These are phyloP conservation scores for Orbilia quercus DNA, from an alignment of 2,329 filamentous ascomycete genomes.

Conservation along the genomic window DNA sequence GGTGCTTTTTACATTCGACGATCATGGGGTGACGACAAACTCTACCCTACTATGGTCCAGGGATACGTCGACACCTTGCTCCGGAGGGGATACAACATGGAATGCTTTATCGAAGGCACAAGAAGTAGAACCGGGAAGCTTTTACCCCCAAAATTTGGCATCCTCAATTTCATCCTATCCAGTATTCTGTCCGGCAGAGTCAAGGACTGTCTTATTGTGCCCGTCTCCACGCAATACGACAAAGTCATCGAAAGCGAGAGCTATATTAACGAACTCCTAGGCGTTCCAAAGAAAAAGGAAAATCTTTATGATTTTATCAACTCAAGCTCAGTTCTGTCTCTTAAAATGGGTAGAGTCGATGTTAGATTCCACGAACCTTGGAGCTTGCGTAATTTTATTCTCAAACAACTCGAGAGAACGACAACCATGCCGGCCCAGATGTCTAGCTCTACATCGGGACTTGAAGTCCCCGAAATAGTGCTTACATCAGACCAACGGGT, in stretches of 20 bases:
- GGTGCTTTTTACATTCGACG: constrained; percentile 96
- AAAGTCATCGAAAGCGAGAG: constrained; percentile 98
- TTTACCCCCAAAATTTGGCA: constrained; percentile 92
- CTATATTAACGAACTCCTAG: constrained; percentile 92
- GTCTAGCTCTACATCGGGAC: constrained; percentile 59
- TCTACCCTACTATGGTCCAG: constrained; percentile 94
- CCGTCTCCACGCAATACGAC: constrained; percentile 97
- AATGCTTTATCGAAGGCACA: constrained; percentile 97
- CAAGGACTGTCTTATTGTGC: constrained; percentile 90
- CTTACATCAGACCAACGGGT: constrained; percentile 70
- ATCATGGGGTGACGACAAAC: constrained; percentile 88
- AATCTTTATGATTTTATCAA: constrained; percentile 91
- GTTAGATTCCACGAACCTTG: constrained; percentile 96
- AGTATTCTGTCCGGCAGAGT: constrained; percentile 88
- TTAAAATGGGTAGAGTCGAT: constrained; percentile 90
- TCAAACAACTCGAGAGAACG: constrained; percentile 72
- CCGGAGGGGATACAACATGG: constrained; percentile 90
- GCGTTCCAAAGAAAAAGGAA: constrained; percentile 94
- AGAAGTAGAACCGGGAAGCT: constrained; percentile 93
- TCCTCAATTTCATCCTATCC: constrained; percentile 89
- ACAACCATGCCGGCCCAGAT: constrained; percentile 61
- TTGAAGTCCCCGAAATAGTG: constrained; percentile 38
- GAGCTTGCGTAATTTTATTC: constrained; percentile 85
- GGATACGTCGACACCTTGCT: constrained; percentile 93
- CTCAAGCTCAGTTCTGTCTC: constrained; percentile 84